Base-by-base conservation (phyloP, 805 yeast species). In the Wickerhamomyces sydowiorum region DNA sequence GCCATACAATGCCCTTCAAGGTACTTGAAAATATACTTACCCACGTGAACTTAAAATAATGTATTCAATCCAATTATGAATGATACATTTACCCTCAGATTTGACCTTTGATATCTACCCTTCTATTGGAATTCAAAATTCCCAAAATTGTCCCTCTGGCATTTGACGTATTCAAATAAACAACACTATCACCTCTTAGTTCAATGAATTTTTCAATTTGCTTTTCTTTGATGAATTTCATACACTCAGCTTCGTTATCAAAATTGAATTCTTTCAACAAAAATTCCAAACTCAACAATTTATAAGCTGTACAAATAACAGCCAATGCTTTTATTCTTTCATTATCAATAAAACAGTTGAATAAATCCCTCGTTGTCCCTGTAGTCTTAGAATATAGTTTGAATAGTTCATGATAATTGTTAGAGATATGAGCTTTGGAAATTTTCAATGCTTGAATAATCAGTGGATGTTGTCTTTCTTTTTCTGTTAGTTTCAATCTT, bases 101-200 rank as follows among this genome's bases (percentile, higher is more conserved):
- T 62, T 90, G 97, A 1, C 98, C 98, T 67, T 90, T 90, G 47
- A 91, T 89, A 57, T 90, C 97, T 13, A 90, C 80, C 55, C 72
- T 82, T 45, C 66, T 75, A 50, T 72, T 65, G 37, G 51, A 61
- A 46, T 60, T 61, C 49, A 61, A 68, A 37, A 55, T 65, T 47
- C 45, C 59, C 46, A 65, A 59, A 4, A 79, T 60, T 0, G 56
- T 54, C 0, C 64, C 14, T 44, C 64, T 57, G 4, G 63, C 61
- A 43, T 74, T 59, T 3, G 55, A 46, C 34, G 68, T 55, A 44
- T 65, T 69, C 39, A 67, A 53, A 39, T 54, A 60, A 36, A 51
- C 35, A 19, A 32, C 57, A 31, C 51, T 57, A 27, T 61, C 66
- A 7, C 59, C 60, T 39, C 60, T 65, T 6, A 57, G 48, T 17